These are phyloP conservation scores for Penicillium frequentans DNA, from an alignment of 2,329 filamentous ascomycete species.

Conservation along the genomic window DNA sequence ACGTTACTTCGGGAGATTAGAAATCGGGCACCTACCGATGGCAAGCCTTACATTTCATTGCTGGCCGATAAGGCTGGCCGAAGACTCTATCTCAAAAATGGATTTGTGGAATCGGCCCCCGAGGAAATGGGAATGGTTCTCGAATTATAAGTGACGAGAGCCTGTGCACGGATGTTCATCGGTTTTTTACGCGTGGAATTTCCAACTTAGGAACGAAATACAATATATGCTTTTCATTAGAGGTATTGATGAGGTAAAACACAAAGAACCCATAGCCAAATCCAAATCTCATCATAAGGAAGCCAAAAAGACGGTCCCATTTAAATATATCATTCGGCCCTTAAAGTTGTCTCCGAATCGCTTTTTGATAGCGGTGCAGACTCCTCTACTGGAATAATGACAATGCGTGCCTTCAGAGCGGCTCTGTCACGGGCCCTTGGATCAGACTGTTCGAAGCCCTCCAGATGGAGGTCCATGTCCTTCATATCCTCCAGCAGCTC, in stretches of 20 bases:
- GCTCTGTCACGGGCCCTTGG: slow-evolving; percentile 14
- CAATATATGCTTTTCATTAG: background rate
- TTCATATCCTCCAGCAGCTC: slow-evolving; percentile 26
- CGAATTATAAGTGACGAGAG: background rate
- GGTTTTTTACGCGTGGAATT: no score
- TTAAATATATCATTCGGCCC: background rate
- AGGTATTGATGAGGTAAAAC: background rate
- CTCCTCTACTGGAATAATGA: slow-evolving; percentile 26
- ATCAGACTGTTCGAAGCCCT: background rate
- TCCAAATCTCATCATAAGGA: background rate
- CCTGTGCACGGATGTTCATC: no score
- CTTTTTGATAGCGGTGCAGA: background rate
- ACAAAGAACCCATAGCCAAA: background rate
- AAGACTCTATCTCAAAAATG: slow-evolving; percentile 48
- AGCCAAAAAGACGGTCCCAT: background rate
- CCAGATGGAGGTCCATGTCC: slow-evolving; percentile 21
- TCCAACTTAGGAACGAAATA: no score
- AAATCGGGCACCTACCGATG: slow-evolving; percentile 35
- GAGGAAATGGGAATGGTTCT: slow-evolving; percentile 42
- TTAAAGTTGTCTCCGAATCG: background rate
- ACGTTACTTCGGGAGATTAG: slow-evolving; percentile 44
- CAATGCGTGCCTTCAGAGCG: slow-evolving; percentile 26
- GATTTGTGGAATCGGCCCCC: slow-evolving; percentile 45
- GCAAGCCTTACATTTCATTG: slow-evolving; percentile 45
- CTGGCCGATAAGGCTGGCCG: slow-evolving; percentile 49